Conservation (phyloP, 306 rosid genomes). For the Vigna angularis region DNA sequence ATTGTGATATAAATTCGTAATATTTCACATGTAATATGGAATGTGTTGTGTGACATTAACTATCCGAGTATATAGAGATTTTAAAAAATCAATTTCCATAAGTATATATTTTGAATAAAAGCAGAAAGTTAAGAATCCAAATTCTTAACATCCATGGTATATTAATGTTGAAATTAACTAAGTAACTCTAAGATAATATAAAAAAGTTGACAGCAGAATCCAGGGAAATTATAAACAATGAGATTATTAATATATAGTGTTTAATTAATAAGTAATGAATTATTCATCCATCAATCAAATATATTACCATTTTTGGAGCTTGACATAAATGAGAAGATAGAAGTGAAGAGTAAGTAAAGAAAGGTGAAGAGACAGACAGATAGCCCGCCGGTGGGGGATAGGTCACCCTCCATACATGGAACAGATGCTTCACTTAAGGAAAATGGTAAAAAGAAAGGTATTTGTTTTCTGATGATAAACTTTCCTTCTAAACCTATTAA, state of each 20-base stretch:
- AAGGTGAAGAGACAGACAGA: constrained; percentile 24
- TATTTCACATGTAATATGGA: no score
- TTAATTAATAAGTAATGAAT: constrained; percentile 6
- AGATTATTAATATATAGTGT: not conserved
- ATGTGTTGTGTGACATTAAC: no score
- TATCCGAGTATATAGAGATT: no score
- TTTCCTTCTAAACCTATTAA: constrained; percentile 36
- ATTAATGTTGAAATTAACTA: no score
- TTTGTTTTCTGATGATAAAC: not conserved
- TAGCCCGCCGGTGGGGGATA: constrained; percentile 44
- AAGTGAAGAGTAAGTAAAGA: constrained; percentile 38
- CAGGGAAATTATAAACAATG: not conserved
- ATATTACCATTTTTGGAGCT: constrained; percentile 4
- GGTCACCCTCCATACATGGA: constrained; percentile 43
- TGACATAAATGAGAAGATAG: constrained; percentile 33
- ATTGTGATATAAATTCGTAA: no score
- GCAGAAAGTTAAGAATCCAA: no score
- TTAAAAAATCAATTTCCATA: no score
- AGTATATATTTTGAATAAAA: no score
- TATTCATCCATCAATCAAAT: constrained; percentile 38
- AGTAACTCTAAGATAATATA: not conserved
- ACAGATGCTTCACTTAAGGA: not conserved
- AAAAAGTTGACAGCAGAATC: not conserved
- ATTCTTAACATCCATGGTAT: no score
- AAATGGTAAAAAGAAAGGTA: not conserved